Percentiles rank a stretch among this genome's conserved stretches.
Conservation (phyloP, 1,284 basidiomycete genomes). For the Phellopilus nigrolimitatus region DNA sequence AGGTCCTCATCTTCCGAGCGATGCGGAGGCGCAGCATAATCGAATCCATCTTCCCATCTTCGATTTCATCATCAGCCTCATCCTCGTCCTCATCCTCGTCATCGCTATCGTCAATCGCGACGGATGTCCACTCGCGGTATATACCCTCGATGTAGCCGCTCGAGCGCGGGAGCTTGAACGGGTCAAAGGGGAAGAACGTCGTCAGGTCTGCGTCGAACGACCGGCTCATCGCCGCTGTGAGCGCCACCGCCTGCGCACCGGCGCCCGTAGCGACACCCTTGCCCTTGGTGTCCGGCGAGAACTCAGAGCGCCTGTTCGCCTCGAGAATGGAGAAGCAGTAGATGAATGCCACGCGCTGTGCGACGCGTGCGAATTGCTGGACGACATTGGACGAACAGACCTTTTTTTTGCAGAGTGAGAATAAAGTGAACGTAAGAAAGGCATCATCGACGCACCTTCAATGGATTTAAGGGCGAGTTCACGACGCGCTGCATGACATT, state of each 20-base stretch:
- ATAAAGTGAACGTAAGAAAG: not conserved
- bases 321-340: slow-evolving; percentile 96
- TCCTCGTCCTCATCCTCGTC: slow-evolving; percentile 59
- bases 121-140: slow-evolving; percentile 73
- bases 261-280: no score
- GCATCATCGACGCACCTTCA: slow-evolving; percentile 56
- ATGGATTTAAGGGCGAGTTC: slow-evolving; percentile 81
- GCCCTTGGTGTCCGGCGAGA: slow-evolving; percentile 22
- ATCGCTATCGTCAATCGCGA: slow-evolving; percentile 69
- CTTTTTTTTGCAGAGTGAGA: slow-evolving; percentile 34
- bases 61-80: slow-evolving; percentile 37
- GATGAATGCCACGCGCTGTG: slow-evolving; percentile 86
- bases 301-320: slow-evolving; percentile 67
- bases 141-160: slow-evolving; percentile 62
- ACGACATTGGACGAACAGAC: slow-evolving; percentile 90
- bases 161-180: slow-evolving; percentile 83
- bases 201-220: slow-evolving; percentile 62
- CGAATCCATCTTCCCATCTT: slow-evolving; percentile 32
- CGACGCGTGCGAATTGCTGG: slow-evolving; percentile 90
- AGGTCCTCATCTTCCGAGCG: slow-evolving; percentile 18
- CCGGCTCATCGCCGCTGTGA: slow-evolving; percentile 32
- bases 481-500: slow-evolving; percentile 80
- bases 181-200: slow-evolving; percentile 98
- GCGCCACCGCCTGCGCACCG: slow-evolving; percentile 5
- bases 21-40: slow-evolving; percentile 23